Conservation (phyloP, 78 protist species). For the Ministeria vibrans region DNA sequence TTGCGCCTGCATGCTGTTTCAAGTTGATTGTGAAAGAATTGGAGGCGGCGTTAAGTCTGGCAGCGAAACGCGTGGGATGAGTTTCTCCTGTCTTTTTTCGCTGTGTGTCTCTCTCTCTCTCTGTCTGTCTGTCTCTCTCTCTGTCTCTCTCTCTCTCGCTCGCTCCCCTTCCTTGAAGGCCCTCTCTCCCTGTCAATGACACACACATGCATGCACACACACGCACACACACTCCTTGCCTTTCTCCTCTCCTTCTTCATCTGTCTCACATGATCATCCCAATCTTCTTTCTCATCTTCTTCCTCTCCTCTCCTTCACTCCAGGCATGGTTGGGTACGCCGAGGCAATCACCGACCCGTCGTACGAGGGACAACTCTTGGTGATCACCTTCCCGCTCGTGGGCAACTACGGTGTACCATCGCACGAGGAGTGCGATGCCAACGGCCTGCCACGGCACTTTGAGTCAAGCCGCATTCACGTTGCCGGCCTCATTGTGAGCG, state of each 20-base stretch:
- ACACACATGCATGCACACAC: not conserved
- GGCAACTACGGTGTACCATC: constrained; percentile 95
- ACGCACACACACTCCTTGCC: no score
- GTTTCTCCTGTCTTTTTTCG: no score
- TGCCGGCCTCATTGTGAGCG: constrained; percentile 69
- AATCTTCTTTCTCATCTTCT: not conserved
- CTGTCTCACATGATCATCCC: not conserved
- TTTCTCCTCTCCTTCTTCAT: not conserved
- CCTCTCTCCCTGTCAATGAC: not conserved
- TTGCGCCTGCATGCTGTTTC: no score
- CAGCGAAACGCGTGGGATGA: no score
- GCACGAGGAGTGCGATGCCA: constrained; percentile 29
- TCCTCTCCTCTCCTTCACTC: not conserved
- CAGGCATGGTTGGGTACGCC: constrained; percentile 93
- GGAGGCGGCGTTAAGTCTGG: no score
- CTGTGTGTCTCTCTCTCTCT: no score
- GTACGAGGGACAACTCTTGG: constrained; percentile 89
- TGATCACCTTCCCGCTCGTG: constrained; percentile 85
- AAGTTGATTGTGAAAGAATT: no score
- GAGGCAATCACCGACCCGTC: constrained; percentile 94
- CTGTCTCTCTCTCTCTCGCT: no score
- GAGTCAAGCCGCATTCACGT: constrained; percentile 73
- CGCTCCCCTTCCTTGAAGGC: no score
- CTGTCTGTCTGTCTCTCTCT: no score
- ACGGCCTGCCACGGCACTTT: constrained; percentile 63